phyloP scores from a whole-genome alignment of 1,139 yeast species.

The Taiozyma sp. region DNA sequence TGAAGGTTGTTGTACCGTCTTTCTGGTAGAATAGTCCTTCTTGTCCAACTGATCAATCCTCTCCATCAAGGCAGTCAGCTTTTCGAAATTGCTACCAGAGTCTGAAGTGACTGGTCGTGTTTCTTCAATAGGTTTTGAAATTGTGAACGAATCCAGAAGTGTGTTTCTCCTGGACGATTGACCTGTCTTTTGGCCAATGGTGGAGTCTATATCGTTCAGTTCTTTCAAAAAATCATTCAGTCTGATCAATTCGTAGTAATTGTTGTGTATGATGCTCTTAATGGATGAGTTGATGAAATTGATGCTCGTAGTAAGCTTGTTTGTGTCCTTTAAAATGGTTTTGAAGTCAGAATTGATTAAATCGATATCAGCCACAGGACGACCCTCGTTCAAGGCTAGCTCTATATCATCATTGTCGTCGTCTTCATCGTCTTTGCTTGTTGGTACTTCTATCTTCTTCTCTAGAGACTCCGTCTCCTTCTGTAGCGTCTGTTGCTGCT shows the following conservation, averaged over 20 bases:
- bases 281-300: constrained; percentile 41
- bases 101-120: neutral
- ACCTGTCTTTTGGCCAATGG: neutral
- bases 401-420: constrained; percentile 13
- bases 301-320: constrained; percentile 35
- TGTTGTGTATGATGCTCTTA: constrained; percentile 46
- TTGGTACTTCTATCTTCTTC: constrained; percentile 1
- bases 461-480: constrained; percentile 9
- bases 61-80: constrained; percentile 17
- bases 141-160: constrained; percentile 1
- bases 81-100: constrained; percentile 1
- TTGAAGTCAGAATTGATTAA: constrained; percentile 31
- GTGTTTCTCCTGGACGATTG: neutral
- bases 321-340: constrained; percentile 34
- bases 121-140: neutral
- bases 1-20: neutral
- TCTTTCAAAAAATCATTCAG: constrained; percentile 37
- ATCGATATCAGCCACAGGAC: constrained; percentile 32
- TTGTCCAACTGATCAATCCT: constrained; percentile 15
- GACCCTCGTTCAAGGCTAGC: constrained; percentile 18
- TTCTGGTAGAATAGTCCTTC: constrained; percentile 1
- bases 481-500: constrained; percentile 13
- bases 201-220: constrained; percentile 20
- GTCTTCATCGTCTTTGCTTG: neutral
- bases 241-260: constrained; percentile 45